These are phyloP conservation scores for Daldinia sp. DNA, from an alignment of 2,329 filamentous ascomycete species.

Conservation along the genomic window DNA sequence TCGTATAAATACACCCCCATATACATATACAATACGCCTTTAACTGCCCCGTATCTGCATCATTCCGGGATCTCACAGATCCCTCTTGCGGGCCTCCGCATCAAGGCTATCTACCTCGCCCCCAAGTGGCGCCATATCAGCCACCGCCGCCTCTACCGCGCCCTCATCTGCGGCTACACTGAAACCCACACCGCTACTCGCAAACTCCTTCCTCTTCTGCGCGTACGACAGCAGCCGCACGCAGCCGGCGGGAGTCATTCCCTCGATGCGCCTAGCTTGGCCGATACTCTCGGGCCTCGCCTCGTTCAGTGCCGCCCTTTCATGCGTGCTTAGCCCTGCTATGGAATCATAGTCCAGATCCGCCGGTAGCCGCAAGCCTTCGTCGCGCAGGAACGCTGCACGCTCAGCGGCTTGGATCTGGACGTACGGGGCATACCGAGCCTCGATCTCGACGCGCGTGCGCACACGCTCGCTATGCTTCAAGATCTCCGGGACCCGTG, in stretches of 20 bases:
- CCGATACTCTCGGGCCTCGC: constrained; percentile 87
- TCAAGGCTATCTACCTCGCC: constrained; percentile 56
- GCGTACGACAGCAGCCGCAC: constrained; percentile 73
- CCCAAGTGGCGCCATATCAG: constrained; percentile 49
- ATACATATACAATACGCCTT: not conserved
- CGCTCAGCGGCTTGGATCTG: constrained; percentile 76
- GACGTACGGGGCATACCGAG: constrained; percentile 88
- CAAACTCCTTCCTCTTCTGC: constrained; percentile 46
- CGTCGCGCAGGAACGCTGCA: constrained; percentile 78
- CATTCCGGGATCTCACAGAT: constrained; percentile 46
- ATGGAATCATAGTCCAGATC: constrained; percentile 83
- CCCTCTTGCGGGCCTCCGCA: constrained; percentile 55
- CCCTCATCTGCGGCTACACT: constrained; percentile 19
- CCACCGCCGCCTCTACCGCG: constrained; percentile 31
- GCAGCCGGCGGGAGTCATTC: constrained; percentile 73
- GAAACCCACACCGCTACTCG: constrained; percentile 19
- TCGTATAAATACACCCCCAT: constrained; percentile 12
- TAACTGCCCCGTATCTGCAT: not conserved
- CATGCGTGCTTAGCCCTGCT: constrained; percentile 81
- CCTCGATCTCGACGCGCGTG: constrained; percentile 81
- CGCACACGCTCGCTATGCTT: constrained; percentile 70
- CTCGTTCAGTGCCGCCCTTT: constrained; percentile 76
- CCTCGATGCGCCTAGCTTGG: constrained; percentile 89
- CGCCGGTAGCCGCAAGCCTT: constrained; percentile 76
- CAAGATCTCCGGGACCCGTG: constrained; percentile 67